Evolutionary conservation across 495 filamentous ascomycete species (phyloP).

Genomic region (Penicillium macrosclerotiorum): DNA sequence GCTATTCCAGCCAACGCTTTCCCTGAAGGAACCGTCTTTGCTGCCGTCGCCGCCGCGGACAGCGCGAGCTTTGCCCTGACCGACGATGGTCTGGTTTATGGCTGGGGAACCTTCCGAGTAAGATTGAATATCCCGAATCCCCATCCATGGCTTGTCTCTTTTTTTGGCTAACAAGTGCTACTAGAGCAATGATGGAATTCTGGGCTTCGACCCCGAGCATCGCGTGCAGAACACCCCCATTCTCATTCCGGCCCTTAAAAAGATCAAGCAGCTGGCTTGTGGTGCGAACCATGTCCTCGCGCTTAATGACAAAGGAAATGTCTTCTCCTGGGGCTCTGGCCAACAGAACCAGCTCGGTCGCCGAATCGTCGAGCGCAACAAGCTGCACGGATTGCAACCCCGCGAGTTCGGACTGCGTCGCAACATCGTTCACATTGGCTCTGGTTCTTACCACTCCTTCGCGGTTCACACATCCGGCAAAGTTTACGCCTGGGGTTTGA

Average conservation of each 20-base stretch:
- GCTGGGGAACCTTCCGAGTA: conserved; percentile 72
- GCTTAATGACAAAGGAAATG: conserved; percentile 51
- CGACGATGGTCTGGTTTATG: conserved; percentile 63
- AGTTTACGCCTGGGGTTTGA: conserved; percentile 83
- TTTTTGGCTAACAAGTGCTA: no score
- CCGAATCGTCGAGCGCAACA: conserved; percentile 56
- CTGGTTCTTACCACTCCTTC: conserved; percentile 61
- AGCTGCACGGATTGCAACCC: conserved; percentile 60
- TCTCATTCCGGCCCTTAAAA: conserved; percentile 51
- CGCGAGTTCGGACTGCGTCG: conserved; percentile 66
- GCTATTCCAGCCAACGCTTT: conserved; percentile 52
- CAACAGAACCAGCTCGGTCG: conserved; percentile 65
- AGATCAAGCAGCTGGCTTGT: conserved; percentile 54
- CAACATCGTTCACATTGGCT: conserved; percentile 52
- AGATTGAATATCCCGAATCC: conserved; percentile 17
- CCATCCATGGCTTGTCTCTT: conserved; percentile 18
- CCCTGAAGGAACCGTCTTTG: conserved; percentile 54
- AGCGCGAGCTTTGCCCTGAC: conserved; percentile 65
- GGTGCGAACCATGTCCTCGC: conserved; percentile 65
- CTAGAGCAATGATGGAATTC: conserved; percentile 56
- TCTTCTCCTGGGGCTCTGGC: conserved; percentile 63
- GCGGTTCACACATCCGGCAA: conserved; percentile 69
- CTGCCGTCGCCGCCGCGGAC: conserved; percentile 61
- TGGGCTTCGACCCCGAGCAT: conserved; percentile 49
- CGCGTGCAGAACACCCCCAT: conserved; percentile 48